Evolutionary conservation across 2,329 filamentous ascomycete species (phyloP), one percentile per base, ranked within the genome.

Genomic region (Fusarium sp.): DNA sequence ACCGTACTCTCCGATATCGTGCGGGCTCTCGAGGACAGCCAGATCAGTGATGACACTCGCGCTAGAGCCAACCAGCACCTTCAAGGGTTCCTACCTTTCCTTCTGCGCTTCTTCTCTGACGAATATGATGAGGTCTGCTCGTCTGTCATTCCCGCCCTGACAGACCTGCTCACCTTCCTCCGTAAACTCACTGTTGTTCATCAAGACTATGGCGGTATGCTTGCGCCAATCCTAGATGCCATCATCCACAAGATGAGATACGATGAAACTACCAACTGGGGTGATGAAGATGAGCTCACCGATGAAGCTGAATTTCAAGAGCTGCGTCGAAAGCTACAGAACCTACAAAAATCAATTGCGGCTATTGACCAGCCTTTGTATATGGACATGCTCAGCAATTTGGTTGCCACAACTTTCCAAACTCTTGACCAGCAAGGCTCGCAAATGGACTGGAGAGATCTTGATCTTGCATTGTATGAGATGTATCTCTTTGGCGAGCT

Each of bases 51-150:
- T 32, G 86, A 90, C 45, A 91, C 90, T 30, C 90, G 89, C 74
- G 86, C 88, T 48, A 92, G 91, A 75, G 95, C 96, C 54, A 94
- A 96, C 75, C 90, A 92, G 74, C 88, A 97, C 65, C 86, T 98
- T 57, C 92, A 92, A 78, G 88, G 89, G 42, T 98, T 98, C 80
- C 85, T 97, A 32, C 94, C 95, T 1, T 92, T 95, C 74, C 87
- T 98, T 15, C 85, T 99, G 54, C 93, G 95, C 41, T 98, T 98
- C 85, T 98, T 99, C 83, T 93, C 94, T 27, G 96, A 99, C 81
- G 95, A 99, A 79, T 99, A 97, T 80, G 96, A 99, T 81, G 96
- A 99, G 83, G 92, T 99, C 74, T 98, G 96, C 85, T 97, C 95
- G 38, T 96, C 94, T 15, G 94, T 98, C 64, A 97, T 99, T 68